phyloP scores from a whole-genome alignment of 2,329 filamentous ascomycete genomes.

The Amesomyces nigricolor region DNA sequence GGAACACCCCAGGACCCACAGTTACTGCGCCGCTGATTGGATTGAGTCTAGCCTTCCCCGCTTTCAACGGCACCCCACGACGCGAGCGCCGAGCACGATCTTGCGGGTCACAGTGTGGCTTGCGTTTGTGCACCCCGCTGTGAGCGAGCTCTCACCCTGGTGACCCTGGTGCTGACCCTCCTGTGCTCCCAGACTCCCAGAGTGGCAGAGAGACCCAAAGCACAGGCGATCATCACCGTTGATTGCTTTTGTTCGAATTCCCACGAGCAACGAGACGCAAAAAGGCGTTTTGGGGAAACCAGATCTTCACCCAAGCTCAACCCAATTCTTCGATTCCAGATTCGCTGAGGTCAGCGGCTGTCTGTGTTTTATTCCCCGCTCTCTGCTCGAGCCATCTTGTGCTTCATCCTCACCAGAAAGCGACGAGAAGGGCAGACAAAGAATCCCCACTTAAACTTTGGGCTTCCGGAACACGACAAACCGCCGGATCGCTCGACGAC shows the following conservation, averaged over 20 bases:
- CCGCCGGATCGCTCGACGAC: constrained; percentile 21
- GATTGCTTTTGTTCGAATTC: not conserved
- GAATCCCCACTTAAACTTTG: constrained; percentile 27
- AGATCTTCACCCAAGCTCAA: no score
- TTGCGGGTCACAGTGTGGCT: constrained; percentile 9
- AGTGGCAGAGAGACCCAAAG: not conserved
- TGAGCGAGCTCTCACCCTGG: not conserved
- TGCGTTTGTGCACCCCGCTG: not conserved
- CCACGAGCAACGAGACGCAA: no score
- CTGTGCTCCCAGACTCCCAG: no score
- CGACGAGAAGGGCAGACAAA: constrained; percentile 14
- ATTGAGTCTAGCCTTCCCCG: constrained; percentile 12
- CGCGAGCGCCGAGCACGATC: constrained; percentile 15
- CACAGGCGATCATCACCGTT: not conserved
- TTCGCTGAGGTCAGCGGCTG: no score
- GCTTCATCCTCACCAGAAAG: constrained; percentile 1
- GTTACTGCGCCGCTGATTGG: constrained; percentile 19
- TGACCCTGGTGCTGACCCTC: not conserved
- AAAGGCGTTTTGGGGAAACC: no score
- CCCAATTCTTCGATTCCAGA: no score
- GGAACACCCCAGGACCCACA: constrained; percentile 12
- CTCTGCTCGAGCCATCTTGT: not conserved
- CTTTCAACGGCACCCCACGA: constrained; percentile 20
- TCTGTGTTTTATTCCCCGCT: no score
- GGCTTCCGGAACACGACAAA: constrained; percentile 23